Evolutionary conservation across 177 flowering plant genomes (phyloP).

Genomic region (Telopea speciosissima): DNA sequence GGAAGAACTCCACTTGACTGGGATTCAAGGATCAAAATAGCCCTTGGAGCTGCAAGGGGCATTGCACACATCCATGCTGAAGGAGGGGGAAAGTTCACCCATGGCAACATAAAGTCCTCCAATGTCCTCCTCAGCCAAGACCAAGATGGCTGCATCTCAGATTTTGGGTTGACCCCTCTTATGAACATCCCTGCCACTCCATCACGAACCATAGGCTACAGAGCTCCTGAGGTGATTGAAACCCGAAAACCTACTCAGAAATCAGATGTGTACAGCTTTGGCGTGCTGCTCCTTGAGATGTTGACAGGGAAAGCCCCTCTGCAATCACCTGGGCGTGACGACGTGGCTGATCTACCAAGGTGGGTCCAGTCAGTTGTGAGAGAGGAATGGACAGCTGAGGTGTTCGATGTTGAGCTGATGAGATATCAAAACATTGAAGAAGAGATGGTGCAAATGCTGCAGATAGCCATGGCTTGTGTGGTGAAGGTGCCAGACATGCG

Average conservation of each 20-base stretch:
- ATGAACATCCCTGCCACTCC: conserved; percentile 48
- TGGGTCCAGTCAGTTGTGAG: conserved; percentile 83
- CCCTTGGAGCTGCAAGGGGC: conserved; percentile 58
- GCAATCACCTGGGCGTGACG: conserved; percentile 52
- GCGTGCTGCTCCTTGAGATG: conserved; percentile 74
- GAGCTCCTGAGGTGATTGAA: conserved; percentile 70
- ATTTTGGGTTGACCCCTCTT: conserved; percentile 57
- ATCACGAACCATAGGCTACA: conserved; percentile 49
- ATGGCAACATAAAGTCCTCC: conserved; percentile 76
- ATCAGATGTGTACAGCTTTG: conserved; percentile 76
- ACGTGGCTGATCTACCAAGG: conserved; percentile 59
- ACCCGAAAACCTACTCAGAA: conserved; percentile 55
- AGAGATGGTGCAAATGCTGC: conserved; percentile 87
- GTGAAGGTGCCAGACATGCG: conserved; percentile 53
- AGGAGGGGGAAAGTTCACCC: conserved; percentile 42
- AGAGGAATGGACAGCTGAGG: conserved; percentile 92
- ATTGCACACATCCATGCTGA: conserved; percentile 58
- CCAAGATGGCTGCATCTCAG: conserved; percentile 45
- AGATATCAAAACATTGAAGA: conserved; percentile 53
- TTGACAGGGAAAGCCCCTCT: conserved; percentile 71
- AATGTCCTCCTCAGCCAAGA: conserved; percentile 62
- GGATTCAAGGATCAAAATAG: conserved; percentile 60
- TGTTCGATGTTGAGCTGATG: conserved; percentile 74
- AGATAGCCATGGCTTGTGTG: conserved; percentile 73
- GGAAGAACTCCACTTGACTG: conserved; percentile 53